Evolutionary conservation across 371 early-diverging fungal species (phyloP), one percentile per base, ranked within the genome.

Genomic region (Mucor mucedo): DNA sequence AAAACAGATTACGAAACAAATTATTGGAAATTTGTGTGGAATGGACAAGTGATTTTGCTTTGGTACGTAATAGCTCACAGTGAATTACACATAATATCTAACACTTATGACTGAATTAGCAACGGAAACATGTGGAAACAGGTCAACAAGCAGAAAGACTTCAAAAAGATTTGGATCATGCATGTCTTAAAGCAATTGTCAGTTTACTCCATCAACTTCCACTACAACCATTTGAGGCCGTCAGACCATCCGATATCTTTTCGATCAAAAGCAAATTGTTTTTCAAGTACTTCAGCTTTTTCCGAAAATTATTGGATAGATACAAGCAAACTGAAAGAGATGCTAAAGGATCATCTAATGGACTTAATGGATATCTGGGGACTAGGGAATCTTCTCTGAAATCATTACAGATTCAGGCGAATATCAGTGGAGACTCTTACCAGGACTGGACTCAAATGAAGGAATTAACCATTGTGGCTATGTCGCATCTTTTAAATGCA

Each of bases 401-500:
- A 14, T 38, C 55, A 1, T 33, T 47, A 35, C 30, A 33, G 9
- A 35, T 39, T 1, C 33, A 16, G 2, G 21, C 45, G 2, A 30
- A 30, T n/a, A 13, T 21, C 21, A 28, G 4, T 16, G 30, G 29
- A 21, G 64, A 58, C 8, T 35, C 58, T 28, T 58, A 45, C 21
- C 85, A 85, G 28, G 88, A 91, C 71, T 75, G 84, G 16, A 81
- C 79, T 3, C 86, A 84, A 3, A 71, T 93, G 53, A 92, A 93
- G 65, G 93, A 95, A 32, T 82, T 88, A 55, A 90, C 95, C 10
- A 93, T 96, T 69, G 76, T 91, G 59, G 93, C 93, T 0, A 80
- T 97, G 63, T 93, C 95, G 11, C 91, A 95, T 65, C 85, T 97
- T 63, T 75, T 97, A 7, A 89, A 91, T 16, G 92, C 94, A 6